Base-by-base conservation (phyloP, 805 yeast species). In the Candida oleophila region DNA sequence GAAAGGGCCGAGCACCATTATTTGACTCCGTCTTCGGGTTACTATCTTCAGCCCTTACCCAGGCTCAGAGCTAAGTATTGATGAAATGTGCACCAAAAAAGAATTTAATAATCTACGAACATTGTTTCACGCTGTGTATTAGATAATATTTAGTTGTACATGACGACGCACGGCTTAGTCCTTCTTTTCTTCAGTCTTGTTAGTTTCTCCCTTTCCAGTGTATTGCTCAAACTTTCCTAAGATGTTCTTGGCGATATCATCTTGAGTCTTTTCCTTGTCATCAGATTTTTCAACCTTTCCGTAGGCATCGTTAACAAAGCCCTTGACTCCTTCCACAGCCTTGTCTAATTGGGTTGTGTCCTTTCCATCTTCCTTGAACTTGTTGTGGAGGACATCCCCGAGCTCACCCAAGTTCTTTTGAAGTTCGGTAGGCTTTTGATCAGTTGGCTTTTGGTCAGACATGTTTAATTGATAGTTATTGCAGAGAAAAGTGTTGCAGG, bases 211-310 rank as follows among this genome's bases (percentile, higher is more conserved):
- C 34, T 42, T 42, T 11, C 45, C 45, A 9, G 45, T 21, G 33
- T 34, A 42, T 36, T 42, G 45, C 16, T 42, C 39, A 22, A 42
- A 34, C 22, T 42, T 42, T 11, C 32, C 39, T 22, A 42, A 42
- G 22, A 42, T 12, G 39, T 42, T 35, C 25, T 42, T 30, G 16
- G 40, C 45, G 14, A 42, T 42, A 30, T 42, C 45, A 7, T 42
- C 33, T 25, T 42, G 45, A 18, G 45, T 34, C 40, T 42, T 42
- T 15, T 42, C 45, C 40, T 42, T 42, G 45, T 42, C 40, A 15
- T 42, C 45, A 33, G 45, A 32, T 9, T 42, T 42, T 36, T 42
- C 45, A 16, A 42, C 40, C 45, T 42, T 42, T 12, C 33, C 38
- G 33, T 34, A 19, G 5, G 45, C 38, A 14, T 42, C 39, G n/a